Evolutionary conservation across 176 grass and related monocot species (phyloP).

Genomic region (Pharus latifolius): DNA sequence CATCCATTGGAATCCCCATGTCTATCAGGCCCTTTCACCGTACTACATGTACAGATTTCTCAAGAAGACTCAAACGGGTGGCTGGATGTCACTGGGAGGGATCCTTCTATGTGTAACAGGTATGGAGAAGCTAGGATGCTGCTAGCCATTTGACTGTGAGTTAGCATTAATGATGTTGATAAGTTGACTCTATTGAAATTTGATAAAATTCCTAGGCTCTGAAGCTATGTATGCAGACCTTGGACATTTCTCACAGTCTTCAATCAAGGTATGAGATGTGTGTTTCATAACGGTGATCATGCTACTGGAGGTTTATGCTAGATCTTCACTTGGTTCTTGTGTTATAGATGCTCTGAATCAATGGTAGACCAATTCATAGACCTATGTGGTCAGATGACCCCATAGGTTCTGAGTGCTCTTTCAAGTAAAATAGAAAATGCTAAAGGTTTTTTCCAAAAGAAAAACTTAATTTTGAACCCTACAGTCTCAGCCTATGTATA

Average conservation of each 20-base stretch:
- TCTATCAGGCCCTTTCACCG: slow-evolving; percentile 68
- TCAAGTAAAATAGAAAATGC: too few species aligned
- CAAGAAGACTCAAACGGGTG: slow-evolving; percentile 62
- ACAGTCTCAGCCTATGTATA: too few species aligned
- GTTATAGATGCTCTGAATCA: too few species aligned
- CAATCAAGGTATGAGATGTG: slow-evolving; percentile 58
- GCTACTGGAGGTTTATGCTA: not conserved
- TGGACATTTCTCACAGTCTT: slow-evolving; percentile 89
- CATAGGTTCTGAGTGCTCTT: too few species aligned
- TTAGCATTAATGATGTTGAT: not conserved
- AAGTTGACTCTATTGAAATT: slow-evolving; percentile 6
- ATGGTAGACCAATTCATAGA: too few species aligned
- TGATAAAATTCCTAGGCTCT: slow-evolving; percentile 48
- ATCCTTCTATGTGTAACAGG: slow-evolving; percentile 91
- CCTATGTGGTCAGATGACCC: too few species aligned
- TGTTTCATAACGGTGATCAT: not conserved
- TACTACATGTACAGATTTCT: slow-evolving; percentile 75
- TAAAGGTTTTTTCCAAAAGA: too few species aligned
- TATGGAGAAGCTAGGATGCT: not conserved
- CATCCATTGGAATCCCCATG: slow-evolving; percentile 70
- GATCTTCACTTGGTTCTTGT: not conserved
- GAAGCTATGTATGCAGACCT: slow-evolving; percentile 97
- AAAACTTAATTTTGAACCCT: too few species aligned
- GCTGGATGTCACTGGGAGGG: slow-evolving; percentile 92
- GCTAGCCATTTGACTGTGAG: not conserved